These are phyloP conservation scores for Sordariomycetes sp. DNA, from an alignment of 2,329 filamentous ascomycete species.

Conservation along the genomic window DNA sequence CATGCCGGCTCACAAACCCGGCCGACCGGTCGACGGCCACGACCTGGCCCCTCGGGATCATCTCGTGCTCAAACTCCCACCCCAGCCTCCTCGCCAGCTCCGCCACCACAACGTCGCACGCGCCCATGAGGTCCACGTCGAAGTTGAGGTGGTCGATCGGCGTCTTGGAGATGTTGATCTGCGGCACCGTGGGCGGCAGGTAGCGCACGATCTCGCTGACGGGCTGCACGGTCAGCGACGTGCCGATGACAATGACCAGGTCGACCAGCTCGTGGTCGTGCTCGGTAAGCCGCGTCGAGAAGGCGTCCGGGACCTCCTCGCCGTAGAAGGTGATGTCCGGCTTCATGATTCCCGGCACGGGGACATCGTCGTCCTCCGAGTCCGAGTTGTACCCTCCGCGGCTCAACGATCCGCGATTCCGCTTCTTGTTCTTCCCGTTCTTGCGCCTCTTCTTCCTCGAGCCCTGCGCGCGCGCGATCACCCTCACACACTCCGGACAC, in stretches of 20 bases:
- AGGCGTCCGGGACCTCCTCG: constrained; percentile 75
- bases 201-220: constrained; percentile 85
- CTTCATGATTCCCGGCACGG: constrained; percentile 74
- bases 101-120: constrained; percentile 82
- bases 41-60: constrained; percentile 60
- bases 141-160: constrained; percentile 86
- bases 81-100: constrained; percentile 75
- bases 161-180: constrained; percentile 82
- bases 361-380: constrained; percentile 39
- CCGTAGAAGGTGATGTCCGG: constrained; percentile 98
- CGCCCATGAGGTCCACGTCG: constrained; percentile 90
- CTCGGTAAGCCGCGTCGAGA: constrained; percentile 69
- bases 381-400: constrained; percentile 20
- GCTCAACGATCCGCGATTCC: constrained; percentile 17
- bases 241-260: constrained; percentile 91
- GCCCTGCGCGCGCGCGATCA: constrained; percentile 20
- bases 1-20: constrained; percentile 2
- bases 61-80: constrained; percentile 74
- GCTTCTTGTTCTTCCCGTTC: constrained; percentile 26
- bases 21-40: constrained; percentile 41
- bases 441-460: constrained; percentile 23
- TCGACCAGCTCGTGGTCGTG: constrained; percentile 74
- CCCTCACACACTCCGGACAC: constrained; percentile 60
- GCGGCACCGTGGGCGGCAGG: constrained; percentile 68
- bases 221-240: constrained; percentile 88